Evolutionary conservation across 441 rosid species (phyloP), one percentile per base, ranked within the genome.

Genomic region (Mallotus repandus): DNA sequence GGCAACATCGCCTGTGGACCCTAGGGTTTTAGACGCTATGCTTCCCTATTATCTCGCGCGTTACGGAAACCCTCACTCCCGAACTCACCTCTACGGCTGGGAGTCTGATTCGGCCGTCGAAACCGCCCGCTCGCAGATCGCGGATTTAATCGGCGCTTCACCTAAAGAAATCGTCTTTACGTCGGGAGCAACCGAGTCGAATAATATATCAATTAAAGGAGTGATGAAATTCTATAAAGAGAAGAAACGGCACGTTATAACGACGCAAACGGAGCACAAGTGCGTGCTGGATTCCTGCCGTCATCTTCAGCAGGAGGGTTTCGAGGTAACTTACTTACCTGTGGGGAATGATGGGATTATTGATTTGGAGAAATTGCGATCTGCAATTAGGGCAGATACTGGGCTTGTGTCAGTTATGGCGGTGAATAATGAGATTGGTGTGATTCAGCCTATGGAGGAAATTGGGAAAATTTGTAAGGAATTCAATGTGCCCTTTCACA

Each of bases 221-320:
- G 93, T 90, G n/a, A 88, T 95, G 97, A 93, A 89, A 66, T 95
- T 95, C 72, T 93, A 91, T 78, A 88, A 80, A 80, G 97, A 94
- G 46, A 92, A 87, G 88, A 95, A 89, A 82, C 89, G 86, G 53
- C 99, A 95, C 66, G 96, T 91, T 11, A 80, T 95, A 68, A 95
- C 98, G 2, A 93, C 99, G 14, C 97, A 93, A 79, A 95, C 99
- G 2, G 99, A 95, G 87, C 99, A 95, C 80, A 95, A 95, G 77
- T 95, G 97, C 66, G 98, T 95, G 0, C 84, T 95, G 69, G 98
- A 93, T 58, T 95, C 99, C 0, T 93, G 97, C 78, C 88, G 98
- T 54, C 95, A 93, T 79, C 86, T 95, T 67, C 97, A 95, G 83
- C 98, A 93, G 86, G 98, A 90, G 80, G 99, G 98, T 2, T 93